Base-by-base conservation (phyloP, 148 eudicot genomes). In the Vaccinium darrowii region DNA sequence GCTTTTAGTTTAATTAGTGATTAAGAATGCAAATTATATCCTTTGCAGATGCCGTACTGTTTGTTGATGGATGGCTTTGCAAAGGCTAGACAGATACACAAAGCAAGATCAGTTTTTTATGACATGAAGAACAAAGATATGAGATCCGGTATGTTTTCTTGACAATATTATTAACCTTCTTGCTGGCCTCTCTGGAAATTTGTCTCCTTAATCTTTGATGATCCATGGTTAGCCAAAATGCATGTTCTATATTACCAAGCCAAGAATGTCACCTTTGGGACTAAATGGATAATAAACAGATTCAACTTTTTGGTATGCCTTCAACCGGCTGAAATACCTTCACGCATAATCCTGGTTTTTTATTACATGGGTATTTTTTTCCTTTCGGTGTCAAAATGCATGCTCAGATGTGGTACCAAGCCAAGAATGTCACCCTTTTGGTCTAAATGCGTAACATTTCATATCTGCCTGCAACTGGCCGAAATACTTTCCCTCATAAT, bases 21-120 rank as follows among this genome's bases (percentile, higher is more conserved):
- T 69, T 65, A 65, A 23, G 30, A 65, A 8, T 65, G 9, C 10
- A n/a, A 10, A 65, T 9, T 65, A 23, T 23, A 9, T 13, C 23
- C 8, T 88, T 76, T 88, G 91, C 92, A 95, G 98, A 95, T 93
- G 93, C 98, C 98, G 57, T 95, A 94, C 83, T 95, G 98, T 87
- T 82, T 94, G 78, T 87, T 95, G 84, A 93, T 95, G 95, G 98
- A 95, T 91, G 95, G 95, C 63, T 91, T 94, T 53, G 93, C 95
- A 85, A 95, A 94, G 87, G 88, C 96, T 84, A 98, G 98, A 79
- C 89, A 93, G 81, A 78, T 93, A 30, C 82, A 81, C 74, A 95
- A 95, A 88, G 96, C 98, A 36, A 93, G 91, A 86, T 88, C 88
- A 84, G 87, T 91, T 87, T 94, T 93, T 81, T 89, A 90, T 43